Base-by-base conservation (phyloP, 768 basidiomycete genomes). In the Pulveroboletus sp. region DNA sequence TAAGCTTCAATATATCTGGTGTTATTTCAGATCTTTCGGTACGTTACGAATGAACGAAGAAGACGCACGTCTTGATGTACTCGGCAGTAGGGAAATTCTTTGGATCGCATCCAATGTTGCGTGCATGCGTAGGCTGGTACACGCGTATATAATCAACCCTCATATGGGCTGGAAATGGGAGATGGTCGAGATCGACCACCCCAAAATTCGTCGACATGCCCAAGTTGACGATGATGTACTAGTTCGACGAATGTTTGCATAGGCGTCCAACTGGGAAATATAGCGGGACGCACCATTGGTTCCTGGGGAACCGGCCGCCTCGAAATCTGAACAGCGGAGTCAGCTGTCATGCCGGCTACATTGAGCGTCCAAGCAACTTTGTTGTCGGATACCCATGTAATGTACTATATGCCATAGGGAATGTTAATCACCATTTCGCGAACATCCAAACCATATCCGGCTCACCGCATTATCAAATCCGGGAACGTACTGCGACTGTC, bases 331-430 rank as follows among this genome's bases (percentile, higher is more conserved):
- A 78, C 80, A 29, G 60, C 58, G 5, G 73, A 27, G 63, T 94
- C 83, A 10, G 85, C 71, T 0, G 71, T 86, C 64, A 93, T 64
- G 1, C 84, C 89, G 4, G 78, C 74, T 19, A 74, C 85, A 43
- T 79, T 76, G 47, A 94, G 62, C 5, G 86, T 90, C 93, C 93
- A 93, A 9, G 84, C 71, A 22, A 76, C 61, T 56, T 80, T 72
- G 63, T 80, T 79, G 57, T 84, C 74, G 48, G 81, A 76, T 50
- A 93, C 72, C 93, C 93, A 95, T 3, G 88, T 80, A 57, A 94
- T 90, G 61, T 93, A 95, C 83, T 85, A 49, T 29, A 31, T 43
- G 19, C 36, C 20, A 14, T 6, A 27, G 17, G 17, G 23, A 44
- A 26, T 34, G 22, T 59, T 5, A 52, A 32, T 23, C 29, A 22